These are phyloP conservation scores for Xylariaceae sp. DNA, from an alignment of 2,329 filamentous ascomycete genomes.

Conservation along the genomic window DNA sequence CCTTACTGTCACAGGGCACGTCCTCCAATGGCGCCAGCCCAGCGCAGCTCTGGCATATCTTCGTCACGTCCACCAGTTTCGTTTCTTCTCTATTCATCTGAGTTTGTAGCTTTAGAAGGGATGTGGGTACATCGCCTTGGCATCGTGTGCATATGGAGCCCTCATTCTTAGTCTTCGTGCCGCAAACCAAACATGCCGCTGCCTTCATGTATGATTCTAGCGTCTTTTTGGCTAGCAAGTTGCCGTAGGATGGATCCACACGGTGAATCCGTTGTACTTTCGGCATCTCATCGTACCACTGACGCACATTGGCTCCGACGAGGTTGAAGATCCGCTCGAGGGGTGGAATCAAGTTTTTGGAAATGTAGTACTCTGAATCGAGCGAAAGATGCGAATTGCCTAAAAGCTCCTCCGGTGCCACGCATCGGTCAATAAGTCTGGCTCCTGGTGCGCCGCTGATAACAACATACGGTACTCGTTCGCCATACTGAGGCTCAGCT, in stretches of 20 bases:
- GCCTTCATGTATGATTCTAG: conserved; percentile 94
- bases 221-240: conserved; percentile 64
- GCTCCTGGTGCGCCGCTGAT: conserved; percentile 87
- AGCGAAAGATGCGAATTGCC: conserved; percentile 78
- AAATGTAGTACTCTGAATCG: conserved; percentile 96
- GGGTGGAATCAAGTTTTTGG: conserved; percentile 92
- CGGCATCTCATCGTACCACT: conserved; percentile 97
- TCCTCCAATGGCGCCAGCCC: conserved; percentile 75
- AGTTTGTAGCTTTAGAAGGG: conserved; percentile 68
- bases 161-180: conserved; percentile 55
- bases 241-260: conserved; percentile 52
- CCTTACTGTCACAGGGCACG: conserved; percentile 86
- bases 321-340: conserved; percentile 96
- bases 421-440: conserved; percentile 85
- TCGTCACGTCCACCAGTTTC: conserved; percentile 67
- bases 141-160: conserved; percentile 65
- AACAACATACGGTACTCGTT: conserved; percentile 94
- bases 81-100: conserved; percentile 69
- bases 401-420: conserved; percentile 84
- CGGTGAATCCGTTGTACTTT: conserved; percentile 80
- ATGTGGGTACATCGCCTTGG: conserved; percentile 58
- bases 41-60: conserved; percentile 82
- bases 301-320: conserved; percentile 86
- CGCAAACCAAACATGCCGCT: conserved; percentile 80
- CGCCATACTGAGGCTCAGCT: conserved; percentile 91